Conservation (phyloP, 1,139 yeast species). For the Meyerozyma carpophila region DNA sequence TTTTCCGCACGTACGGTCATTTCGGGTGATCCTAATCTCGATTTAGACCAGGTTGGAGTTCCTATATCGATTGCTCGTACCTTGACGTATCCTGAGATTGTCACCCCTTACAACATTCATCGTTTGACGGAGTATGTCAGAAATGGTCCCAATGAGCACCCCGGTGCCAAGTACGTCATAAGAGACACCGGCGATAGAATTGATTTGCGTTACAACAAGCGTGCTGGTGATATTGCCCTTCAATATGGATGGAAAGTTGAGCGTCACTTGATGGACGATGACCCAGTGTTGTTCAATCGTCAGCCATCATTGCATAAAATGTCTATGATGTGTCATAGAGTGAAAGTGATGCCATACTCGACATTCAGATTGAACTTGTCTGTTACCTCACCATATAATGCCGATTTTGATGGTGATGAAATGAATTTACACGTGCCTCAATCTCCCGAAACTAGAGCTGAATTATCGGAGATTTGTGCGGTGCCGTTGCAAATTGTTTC, state of each 20-base stretch:
- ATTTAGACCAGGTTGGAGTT: constrained; percentile 97
- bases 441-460: constrained; percentile 97
- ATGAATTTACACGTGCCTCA: constrained; percentile 99
- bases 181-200: constrained; percentile 99
- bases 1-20: constrained; percentile 98
- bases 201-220: constrained; percentile 90
- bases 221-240: constrained; percentile 96
- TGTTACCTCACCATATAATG: constrained; percentile 97
- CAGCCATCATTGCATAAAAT: constrained; percentile 98
- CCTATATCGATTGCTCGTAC: constrained; percentile 96
- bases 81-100: constrained; percentile 92
- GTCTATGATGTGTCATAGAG: constrained; percentile 99
- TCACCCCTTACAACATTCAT: constrained; percentile 95
- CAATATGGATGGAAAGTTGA: constrained; percentile 99
- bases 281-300: constrained; percentile 96
- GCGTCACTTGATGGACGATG: constrained; percentile 95
- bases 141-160: constrained; percentile 98
- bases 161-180: constrained; percentile 97
- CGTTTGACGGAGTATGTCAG: constrained; percentile 87
- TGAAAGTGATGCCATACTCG: constrained; percentile 97
- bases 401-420: constrained; percentile 99
- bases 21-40: constrained; percentile 98
- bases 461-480: constrained; percentile 88
- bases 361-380: constrained; percentile 95
- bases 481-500: constrained; percentile 97